Evolutionary conservation across 1,139 yeast species (phyloP), one percentile per base, ranked within the genome.

Genomic region (Scheffersomyces illinoinensis): DNA sequence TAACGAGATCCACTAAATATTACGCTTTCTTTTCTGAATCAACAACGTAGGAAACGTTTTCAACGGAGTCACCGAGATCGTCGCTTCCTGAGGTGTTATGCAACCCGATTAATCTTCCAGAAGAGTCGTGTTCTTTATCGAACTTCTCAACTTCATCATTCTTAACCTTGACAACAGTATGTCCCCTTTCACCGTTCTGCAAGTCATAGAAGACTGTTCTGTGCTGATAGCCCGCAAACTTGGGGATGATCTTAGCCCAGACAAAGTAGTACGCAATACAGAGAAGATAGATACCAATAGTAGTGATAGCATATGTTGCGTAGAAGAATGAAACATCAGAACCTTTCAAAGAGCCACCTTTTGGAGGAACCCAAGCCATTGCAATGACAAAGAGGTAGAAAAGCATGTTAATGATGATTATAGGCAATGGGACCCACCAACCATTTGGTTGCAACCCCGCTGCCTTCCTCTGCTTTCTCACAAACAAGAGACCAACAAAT

Each of bases 301-400:
- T 69, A n/a, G 66, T 66, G 19, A 72, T 60, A 8, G 75, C 69
- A 57, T 72, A 72, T 1, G 76, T 70, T 33, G 71, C 70, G 60
- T 73, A 73, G 61, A 73, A 71, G 63, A 74, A 74, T 14, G 69
- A 65, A 14, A 78, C 78, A 63, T 77, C 81, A 47, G 75, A 67
- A 8, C 81, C 81, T 43, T 62, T 77, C 53, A 75, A 64, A 1
- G 72, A 63, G 5, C 77, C 76, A 49, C 66, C 62, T 17, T 65
- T 60, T 51, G 82, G 82, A 52, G 81, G 81, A 39, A 78, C 81
- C 62, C 75, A 76, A 0, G 81, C 76, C 72, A 77, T 72, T 17
- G 74, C 76, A 57, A 78, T 62, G 24, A 78, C 82, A 61, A 78
- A 74, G 2, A 70, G n/a, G 46, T 75, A 69, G 64, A 70, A 78